Evolutionary conservation across 192 early-diverging fungal species (phyloP).

Genomic region (Backusella tuberculispora): DNA sequence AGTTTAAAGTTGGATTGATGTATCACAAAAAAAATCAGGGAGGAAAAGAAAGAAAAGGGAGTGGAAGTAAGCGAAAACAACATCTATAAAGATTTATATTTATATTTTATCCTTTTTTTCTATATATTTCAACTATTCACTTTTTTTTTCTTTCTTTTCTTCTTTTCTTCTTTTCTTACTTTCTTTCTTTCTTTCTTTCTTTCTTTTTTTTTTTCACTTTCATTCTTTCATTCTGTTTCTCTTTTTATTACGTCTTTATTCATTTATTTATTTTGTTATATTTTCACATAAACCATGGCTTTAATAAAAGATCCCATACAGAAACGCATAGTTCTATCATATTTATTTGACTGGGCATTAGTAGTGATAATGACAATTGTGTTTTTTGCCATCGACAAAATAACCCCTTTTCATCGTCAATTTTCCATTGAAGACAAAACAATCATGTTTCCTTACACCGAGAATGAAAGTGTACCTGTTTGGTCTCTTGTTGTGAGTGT

Average conservation of each 20-base stretch:
- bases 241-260: background rate
- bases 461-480: slow-evolving; percentile 48
- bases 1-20: slow-evolving; percentile 9
- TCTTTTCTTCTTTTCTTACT: too few relatives aligned
- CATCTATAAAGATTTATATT: background rate
- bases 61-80: background rate
- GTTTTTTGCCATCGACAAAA: slow-evolving; percentile 58
- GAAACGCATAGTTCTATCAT: slow-evolving; percentile 17
- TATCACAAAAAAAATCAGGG: background rate
- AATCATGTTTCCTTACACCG: slow-evolving; percentile 63
- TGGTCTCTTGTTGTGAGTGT: slow-evolving; percentile 39
- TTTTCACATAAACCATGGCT: background rate
- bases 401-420: slow-evolving; percentile 69
- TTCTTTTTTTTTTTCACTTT: background rate
- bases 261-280: background rate
- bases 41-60: background rate
- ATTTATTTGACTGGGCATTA: slow-evolving; percentile 40
- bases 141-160: too few relatives aligned
- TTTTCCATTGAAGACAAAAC: slow-evolving; percentile 72
- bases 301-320: slow-evolving; percentile 9
- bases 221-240: background rate
- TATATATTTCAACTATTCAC: too few relatives aligned
- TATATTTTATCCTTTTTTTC: background rate
- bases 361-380: slow-evolving; percentile 56
- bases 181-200: too few relatives aligned